Percentiles rank a stretch among this genome's conserved stretches.
Evolutionary conservation across 495 filamentous ascomycete genomes (phyloP).

Genomic region (Monascus purpureus): DNA sequence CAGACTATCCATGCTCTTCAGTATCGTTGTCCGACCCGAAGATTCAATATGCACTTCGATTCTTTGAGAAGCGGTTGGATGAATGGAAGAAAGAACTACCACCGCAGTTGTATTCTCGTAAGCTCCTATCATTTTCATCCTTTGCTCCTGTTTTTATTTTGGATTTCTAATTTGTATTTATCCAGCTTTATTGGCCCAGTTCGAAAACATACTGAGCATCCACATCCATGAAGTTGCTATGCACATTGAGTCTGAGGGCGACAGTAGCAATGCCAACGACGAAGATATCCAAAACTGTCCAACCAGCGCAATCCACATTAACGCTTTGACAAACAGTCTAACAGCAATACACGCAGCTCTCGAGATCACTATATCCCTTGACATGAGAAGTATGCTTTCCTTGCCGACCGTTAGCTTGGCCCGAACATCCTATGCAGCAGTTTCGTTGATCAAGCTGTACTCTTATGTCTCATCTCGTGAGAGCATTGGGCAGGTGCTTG

Average conservation of each 20-base stretch:
- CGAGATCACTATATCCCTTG: slow-evolving; percentile 50
- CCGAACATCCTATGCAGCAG: slow-evolving; percentile 64
- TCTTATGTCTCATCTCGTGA: slow-evolving; percentile 56
- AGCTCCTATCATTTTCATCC: slow-evolving; percentile 1
- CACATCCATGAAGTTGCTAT: slow-evolving; percentile 84
- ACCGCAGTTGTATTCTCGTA: slow-evolving; percentile 24
- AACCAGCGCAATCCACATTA: slow-evolving; percentile 50
- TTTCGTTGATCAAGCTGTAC: slow-evolving; percentile 83
- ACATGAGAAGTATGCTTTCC: slow-evolving; percentile 45
- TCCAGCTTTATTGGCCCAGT: slow-evolving; percentile 15
- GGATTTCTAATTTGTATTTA: slow-evolving; percentile 5
- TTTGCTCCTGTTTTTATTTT: not conserved
- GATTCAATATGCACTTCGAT: slow-evolving; percentile 58
- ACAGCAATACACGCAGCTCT: slow-evolving; percentile 60
- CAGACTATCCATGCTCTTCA: slow-evolving; percentile 54
- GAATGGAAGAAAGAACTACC: slow-evolving; percentile 47
- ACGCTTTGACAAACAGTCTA: slow-evolving; percentile 58
- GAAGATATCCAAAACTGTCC: slow-evolving; percentile 18
- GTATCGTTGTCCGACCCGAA: slow-evolving; percentile 60
- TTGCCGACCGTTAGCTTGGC: slow-evolving; percentile 68
- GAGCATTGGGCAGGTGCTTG: slow-evolving; percentile 61
- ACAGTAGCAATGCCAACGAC: slow-evolving; percentile 2
- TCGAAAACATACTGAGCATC: slow-evolving; percentile 42
- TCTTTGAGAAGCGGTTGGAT: slow-evolving; percentile 62
- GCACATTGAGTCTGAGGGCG: slow-evolving; percentile 51